Evolutionary conservation across 805 yeast genomes (phyloP).

Genomic region (Yarrowia sp.): DNA sequence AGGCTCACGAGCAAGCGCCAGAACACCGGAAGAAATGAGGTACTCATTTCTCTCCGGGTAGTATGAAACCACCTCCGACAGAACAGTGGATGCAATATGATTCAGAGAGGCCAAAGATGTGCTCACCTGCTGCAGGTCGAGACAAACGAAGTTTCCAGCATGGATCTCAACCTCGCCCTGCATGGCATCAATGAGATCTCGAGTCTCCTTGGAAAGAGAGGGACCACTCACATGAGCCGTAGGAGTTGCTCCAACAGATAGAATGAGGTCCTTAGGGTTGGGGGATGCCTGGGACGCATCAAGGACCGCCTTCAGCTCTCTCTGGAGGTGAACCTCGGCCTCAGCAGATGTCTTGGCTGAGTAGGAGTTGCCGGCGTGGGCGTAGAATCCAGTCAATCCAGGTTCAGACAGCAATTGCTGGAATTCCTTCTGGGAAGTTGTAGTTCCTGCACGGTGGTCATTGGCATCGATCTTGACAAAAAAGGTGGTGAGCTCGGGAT

Average conservation of each 20-base stretch:
- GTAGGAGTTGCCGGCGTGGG: slow-evolving; percentile 80
- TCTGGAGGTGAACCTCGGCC: slow-evolving; percentile 50
- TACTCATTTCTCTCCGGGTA: slow-evolving; percentile 65
- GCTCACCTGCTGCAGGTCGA: slow-evolving; percentile 75
- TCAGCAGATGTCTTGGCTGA: slow-evolving; percentile 45
- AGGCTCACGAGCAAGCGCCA: slow-evolving; percentile 64
- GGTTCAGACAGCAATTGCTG: slow-evolving; percentile 43
- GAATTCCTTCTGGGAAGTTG: slow-evolving; percentile 41
- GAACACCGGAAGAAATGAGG: slow-evolving; percentile 69
- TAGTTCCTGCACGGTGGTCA: slow-evolving; percentile 64
- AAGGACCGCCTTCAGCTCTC: slow-evolving; percentile 58
- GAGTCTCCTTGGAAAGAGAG: neutral
- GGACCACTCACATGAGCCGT: slow-evolving; percentile 10
- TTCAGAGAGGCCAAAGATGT: slow-evolving; percentile 54
- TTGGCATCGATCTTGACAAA: slow-evolving; percentile 73
- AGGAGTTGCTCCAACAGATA: slow-evolving; percentile 73
- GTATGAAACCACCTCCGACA: slow-evolving; percentile 57
- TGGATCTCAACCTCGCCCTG: slow-evolving; percentile 58
- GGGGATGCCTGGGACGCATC: slow-evolving; percentile 49
- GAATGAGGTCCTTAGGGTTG: slow-evolving; percentile 42
- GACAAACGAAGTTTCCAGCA: slow-evolving; percentile 76
- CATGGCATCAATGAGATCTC: slow-evolving; percentile 19
- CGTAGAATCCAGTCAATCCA: slow-evolving; percentile 64
- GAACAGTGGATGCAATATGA: slow-evolving; percentile 51
- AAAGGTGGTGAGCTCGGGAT: slow-evolving; percentile 47